Evolutionary conservation across 805 yeast species (phyloP), one percentile per base, ranked within the genome.

Genomic region (Kregervanrija delftensis): DNA sequence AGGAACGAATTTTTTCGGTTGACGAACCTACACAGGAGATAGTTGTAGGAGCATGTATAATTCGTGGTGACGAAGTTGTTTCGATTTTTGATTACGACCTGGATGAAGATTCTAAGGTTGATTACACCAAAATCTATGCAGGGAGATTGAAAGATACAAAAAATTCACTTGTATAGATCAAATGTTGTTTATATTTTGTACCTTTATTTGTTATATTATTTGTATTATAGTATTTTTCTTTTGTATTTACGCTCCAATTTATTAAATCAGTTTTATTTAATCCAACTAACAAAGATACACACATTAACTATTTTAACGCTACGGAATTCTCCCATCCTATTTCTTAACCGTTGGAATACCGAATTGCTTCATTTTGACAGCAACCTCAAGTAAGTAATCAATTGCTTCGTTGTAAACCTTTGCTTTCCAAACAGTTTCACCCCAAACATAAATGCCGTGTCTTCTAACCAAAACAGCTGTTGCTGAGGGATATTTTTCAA

Each of bases 401-500:
- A 91, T 79, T 13, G 96, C 95, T 64, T 91, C 98, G 60, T 89
- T 89, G 61, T 85, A 84, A 11, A 91, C 76, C 65, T 91, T 91
- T 40, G 97, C 96, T 65, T 90, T 88, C 86, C 95, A 85, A 11
- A 87, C 86, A 22, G 75, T 79, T 54, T 83, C 87, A 17, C 97
- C 97, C 97, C 97, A 91, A n/a, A 89, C 96, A 60, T 83, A 91
- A 38, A 91, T 82, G 1, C 98, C 98, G 59, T 91, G 98, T 57
- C 96, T 73, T 63, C 96, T 77, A 6, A 91, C 97, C 43, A 91
- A 69, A 1, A 91, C 88, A 0, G 97, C 97, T 2, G 89, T 77
- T 3, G 95, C 68, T 0, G 77, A 72, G 1, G 97, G 96, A 55
- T 87, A 83, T 12, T 73, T 69, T n/a, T 54, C 61, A 43, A 90